Evolutionary conservation across 2,329 filamentous ascomycete genomes (phyloP), one percentile per base, ranked within the genome.

Genomic region (Coccinonectria pachysandricola): DNA sequence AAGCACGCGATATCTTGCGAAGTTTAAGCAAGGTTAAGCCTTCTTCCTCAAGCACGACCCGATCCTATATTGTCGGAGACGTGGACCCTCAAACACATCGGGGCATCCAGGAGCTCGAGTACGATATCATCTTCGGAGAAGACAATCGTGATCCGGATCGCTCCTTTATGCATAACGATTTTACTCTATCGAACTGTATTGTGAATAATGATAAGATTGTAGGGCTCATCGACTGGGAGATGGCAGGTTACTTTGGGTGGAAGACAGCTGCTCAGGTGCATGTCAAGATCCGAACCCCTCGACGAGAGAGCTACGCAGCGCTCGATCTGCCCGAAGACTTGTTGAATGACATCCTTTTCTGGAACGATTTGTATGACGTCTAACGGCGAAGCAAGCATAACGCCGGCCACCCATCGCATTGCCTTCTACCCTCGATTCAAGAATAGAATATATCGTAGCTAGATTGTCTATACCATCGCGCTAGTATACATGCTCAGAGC

Each of bases 81-180:
- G 47, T 76, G 69, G 32, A 69, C 71, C 72, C 72, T 75, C 39
- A 76, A 65, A 51, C 69, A 70, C 39, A 26, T 15, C 21, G 40
- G 11, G 28, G 48, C 9, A 52, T 58, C 22, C 35, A 42, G 31
- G 27, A 45, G 5, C 29, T 50, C 7, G 57, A 58, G 39, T 37
- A 25, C n/a, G 46, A 55, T 6, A 57, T 47, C 13, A 30, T 51
- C 24, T 52, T 54, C 33, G 41, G 37, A 8, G 16, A 24, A 5
- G 21, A 24, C 19, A 34, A 37, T 11, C 15, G 7, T 6, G 42
- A 50, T 20, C 18, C 32, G 4, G 50, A 53, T 21, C 26, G 51
- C 32, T 39, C 44, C 31, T 50, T 58, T 16, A 55, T 54, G 52
- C 55, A 60, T 37, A 59, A 59, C 27, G 50, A 58, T 29, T 48